Evolutionary conservation across 805 yeast species (phyloP).

Genomic region (Starmerella potacharoeniae): DNA sequence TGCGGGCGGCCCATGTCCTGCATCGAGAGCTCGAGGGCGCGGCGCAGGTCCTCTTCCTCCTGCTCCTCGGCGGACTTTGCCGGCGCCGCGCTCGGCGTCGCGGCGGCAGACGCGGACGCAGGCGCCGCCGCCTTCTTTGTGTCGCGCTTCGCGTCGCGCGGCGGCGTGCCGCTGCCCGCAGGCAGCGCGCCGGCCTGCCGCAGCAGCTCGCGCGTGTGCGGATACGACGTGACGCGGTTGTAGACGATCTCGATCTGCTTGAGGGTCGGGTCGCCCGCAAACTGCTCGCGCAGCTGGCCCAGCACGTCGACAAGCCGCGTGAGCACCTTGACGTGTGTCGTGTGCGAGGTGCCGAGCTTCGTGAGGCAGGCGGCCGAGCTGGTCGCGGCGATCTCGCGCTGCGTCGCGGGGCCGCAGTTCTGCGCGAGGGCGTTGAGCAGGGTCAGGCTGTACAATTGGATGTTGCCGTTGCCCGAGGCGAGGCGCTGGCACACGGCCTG

Average conservation of each 20-base stretch:
- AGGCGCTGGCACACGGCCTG: constrained; percentile 39
- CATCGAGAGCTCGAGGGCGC: constrained; percentile 35
- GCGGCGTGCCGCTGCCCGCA: constrained; percentile 12
- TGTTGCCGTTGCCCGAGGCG: constrained; percentile 47
- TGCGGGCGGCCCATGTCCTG: constrained; percentile 13
- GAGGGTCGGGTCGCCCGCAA: constrained; percentile 65
- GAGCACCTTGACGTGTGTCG: constrained; percentile 59
- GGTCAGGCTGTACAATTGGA: constrained; percentile 46
- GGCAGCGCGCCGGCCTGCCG: constrained; percentile 32
- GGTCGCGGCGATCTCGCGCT: constrained; percentile 49
- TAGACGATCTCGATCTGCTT: constrained; percentile 55
- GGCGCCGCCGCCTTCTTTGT: neutral
- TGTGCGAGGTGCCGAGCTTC: constrained; percentile 41
- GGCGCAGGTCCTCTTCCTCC: constrained; percentile 73
- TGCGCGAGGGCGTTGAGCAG: constrained; percentile 52
- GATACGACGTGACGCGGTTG: constrained; percentile 35
- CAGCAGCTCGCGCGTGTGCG: constrained; percentile 15
- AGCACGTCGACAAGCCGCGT: constrained; percentile 53
- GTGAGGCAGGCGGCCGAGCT: constrained; percentile 40
- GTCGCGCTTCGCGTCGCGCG: neutral
- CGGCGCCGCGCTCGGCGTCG: neutral
- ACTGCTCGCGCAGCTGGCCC: constrained; percentile 51
- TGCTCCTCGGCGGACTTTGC: constrained; percentile 18
- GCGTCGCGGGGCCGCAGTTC: constrained; percentile 63
- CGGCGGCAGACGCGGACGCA: neutral